A percentile compares a stretch with the other conserved stretches of the same genome.
Evolutionary conservation across 352 stramenopile genomes (phyloP).

Genomic region (Globisporangium viniferum): DNA sequence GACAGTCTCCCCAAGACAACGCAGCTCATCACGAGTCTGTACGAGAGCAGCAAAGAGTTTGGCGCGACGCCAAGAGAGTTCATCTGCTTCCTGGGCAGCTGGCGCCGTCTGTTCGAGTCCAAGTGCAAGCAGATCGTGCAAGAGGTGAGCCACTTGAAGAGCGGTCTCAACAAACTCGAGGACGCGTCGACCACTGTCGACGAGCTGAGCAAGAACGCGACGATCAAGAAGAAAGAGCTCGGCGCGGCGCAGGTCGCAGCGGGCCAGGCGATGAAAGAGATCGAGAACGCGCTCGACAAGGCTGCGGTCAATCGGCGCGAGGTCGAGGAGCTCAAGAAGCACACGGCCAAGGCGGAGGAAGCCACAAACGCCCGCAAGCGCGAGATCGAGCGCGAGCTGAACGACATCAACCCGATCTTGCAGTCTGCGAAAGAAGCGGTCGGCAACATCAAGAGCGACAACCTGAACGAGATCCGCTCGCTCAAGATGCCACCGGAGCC

Average conservation of each 20-base stretch:
- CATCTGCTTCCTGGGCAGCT: slow-evolving; percentile 82
- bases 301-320: slow-evolving; percentile 88
- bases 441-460: slow-evolving; percentile 94
- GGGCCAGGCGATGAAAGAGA: slow-evolving; percentile 94
- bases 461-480: slow-evolving; percentile 94
- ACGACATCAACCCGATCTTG: slow-evolving; percentile 89
- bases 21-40: slow-evolving; percentile 55
- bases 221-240: slow-evolving; percentile 89
- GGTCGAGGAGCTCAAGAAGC: slow-evolving; percentile 90
- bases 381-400: slow-evolving; percentile 92
- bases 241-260: slow-evolving; percentile 82
- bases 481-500: slow-evolving; percentile 95
- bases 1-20: slow-evolving; percentile 57
- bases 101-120: slow-evolving; percentile 67
- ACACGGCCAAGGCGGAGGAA: slow-evolving; percentile 87
- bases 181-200: slow-evolving; percentile 90
- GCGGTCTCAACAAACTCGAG: slow-evolving; percentile 89
- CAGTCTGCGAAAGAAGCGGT: slow-evolving; percentile 91
- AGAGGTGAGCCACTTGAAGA: slow-evolving; percentile 88
- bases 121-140: slow-evolving; percentile 82
- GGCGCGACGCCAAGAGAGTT: slow-evolving; percentile 83
- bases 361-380: slow-evolving; percentile 87
- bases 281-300: slow-evolving; percentile 90
- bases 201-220: slow-evolving; percentile 85
- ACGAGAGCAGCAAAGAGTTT: slow-evolving; percentile 63